phyloP scores from a whole-genome alignment of 2,329 filamentous ascomycete genomes.

The Pyricularia sp. region DNA sequence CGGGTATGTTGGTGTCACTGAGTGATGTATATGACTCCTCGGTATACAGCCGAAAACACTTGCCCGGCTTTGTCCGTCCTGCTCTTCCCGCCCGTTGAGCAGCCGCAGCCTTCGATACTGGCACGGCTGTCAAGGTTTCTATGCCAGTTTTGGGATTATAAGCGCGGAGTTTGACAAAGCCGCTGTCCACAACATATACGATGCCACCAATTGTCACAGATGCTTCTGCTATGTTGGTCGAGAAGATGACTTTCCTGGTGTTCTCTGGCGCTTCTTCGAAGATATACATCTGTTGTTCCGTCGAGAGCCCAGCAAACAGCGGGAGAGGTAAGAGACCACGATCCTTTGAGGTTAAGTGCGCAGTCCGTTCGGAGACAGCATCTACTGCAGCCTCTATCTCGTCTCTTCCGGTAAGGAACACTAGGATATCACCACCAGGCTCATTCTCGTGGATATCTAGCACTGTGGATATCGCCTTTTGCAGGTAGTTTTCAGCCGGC shows the following conservation, averaged over 20 bases:
- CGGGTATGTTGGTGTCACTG: constrained; percentile 67
- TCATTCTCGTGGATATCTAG: constrained; percentile 83
- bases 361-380: constrained; percentile 63
- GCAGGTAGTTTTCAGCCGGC: constrained; percentile 78
- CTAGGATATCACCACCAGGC: constrained; percentile 72
- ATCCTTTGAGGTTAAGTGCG: constrained; percentile 48
- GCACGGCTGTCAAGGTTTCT: constrained; percentile 72
- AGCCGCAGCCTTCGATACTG: constrained; percentile 86
- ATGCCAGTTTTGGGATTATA: constrained; percentile 82
- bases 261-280: constrained; percentile 78
- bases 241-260: constrained; percentile 82
- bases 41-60: constrained; percentile 90
- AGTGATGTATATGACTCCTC: constrained; percentile 60
- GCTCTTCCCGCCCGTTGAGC: constrained; percentile 84
- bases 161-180: constrained; percentile 81
- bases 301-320: constrained; percentile 80
- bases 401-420: constrained; percentile 87
- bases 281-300: constrained; percentile 89
- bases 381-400: constrained; percentile 84
- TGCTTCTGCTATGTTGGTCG: constrained; percentile 94
- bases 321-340: constrained; percentile 61
- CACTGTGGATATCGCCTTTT: constrained; percentile 71
- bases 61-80: constrained; percentile 80
- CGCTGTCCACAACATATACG: constrained; percentile 81
- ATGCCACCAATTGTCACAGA: constrained; percentile 92